Evolutionary conservation across 352 stramenopile species (phyloP).

Genomic region (Elongisporangium anandrum): DNA sequence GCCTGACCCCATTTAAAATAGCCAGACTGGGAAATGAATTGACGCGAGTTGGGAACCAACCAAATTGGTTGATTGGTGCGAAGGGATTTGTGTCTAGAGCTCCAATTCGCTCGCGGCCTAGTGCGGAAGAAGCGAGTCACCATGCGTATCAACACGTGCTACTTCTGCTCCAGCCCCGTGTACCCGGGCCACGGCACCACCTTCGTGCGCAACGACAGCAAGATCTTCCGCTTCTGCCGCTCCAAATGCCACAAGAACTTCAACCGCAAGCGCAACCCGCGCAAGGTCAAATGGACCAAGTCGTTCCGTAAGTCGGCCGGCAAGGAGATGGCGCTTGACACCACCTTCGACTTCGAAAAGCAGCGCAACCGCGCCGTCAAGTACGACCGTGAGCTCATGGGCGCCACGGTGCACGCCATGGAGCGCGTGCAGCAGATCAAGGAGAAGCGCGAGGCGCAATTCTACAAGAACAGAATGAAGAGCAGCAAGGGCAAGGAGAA

Average conservation of each 20-base stretch:
- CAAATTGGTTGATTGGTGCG: not conserved
- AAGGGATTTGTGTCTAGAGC: not conserved
- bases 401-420: conserved; percentile 98
- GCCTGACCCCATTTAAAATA: too few species aligned
- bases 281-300: conserved; percentile 99
- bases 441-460: conserved; percentile 93
- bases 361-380: conserved; percentile 97
- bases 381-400: conserved; percentile 99
- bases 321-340: conserved; percentile 99
- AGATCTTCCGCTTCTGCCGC: conserved; percentile 99
- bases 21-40: not conserved
- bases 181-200: conserved; percentile 99
- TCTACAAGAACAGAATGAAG: conserved; percentile 98
- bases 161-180: conserved; percentile 99
- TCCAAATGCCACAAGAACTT: conserved; percentile 99
- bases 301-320: conserved; percentile 96
- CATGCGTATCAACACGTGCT: conserved; percentile 99
- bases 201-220: conserved; percentile 99
- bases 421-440: conserved; percentile 97
- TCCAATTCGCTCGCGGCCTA: not conserved
- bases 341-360: conserved; percentile 99
- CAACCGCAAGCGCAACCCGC: conserved; percentile 99
- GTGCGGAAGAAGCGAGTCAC: conserved; percentile 2
- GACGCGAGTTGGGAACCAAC: not conserved
- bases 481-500: conserved; percentile 75